Evolutionary conservation across 2,329 filamentous ascomycete genomes (phyloP).

Genomic region (Xylaria sp.): DNA sequence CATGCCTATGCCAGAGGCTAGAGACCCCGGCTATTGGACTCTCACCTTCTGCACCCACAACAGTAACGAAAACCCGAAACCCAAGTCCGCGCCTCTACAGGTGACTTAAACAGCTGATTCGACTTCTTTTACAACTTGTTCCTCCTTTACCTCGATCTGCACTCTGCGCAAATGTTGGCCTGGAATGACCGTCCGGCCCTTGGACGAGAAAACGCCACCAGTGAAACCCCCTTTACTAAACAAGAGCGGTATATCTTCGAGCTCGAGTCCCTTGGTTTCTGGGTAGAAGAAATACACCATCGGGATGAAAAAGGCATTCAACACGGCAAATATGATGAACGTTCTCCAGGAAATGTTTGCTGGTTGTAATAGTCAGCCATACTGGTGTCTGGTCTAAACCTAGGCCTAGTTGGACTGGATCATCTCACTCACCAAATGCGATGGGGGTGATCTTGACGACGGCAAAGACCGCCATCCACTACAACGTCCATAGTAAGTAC

Average conservation of each 20-base stretch:
- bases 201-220: conserved; percentile 39
- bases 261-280: conserved; percentile 46
- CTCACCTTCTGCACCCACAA: no score
- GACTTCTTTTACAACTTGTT: neutral
- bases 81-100: neutral
- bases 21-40: no score
- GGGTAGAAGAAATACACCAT: conserved; percentile 47
- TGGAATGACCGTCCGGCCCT: conserved; percentile 33
- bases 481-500: neutral
- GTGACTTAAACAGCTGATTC: neutral
- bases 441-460: conserved; percentile 28
- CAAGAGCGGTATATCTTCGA: conserved; percentile 48
- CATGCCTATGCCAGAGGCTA: no score
- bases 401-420: neutral
- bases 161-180: conserved; percentile 35
- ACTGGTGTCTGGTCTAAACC: neutral
- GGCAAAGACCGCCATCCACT: conserved; percentile 28
- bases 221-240: conserved; percentile 42
- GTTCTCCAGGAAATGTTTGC: conserved; percentile 37
- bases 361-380: neutral
- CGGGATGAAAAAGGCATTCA: conserved; percentile 33
- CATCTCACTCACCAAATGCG: conserved; percentile 19
- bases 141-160: conserved; percentile 3
- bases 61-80: neutral
- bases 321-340: conserved; percentile 35